Conservation (phyloP, 2,329 filamentous ascomycete species). For the Fusarium nanum region DNA sequence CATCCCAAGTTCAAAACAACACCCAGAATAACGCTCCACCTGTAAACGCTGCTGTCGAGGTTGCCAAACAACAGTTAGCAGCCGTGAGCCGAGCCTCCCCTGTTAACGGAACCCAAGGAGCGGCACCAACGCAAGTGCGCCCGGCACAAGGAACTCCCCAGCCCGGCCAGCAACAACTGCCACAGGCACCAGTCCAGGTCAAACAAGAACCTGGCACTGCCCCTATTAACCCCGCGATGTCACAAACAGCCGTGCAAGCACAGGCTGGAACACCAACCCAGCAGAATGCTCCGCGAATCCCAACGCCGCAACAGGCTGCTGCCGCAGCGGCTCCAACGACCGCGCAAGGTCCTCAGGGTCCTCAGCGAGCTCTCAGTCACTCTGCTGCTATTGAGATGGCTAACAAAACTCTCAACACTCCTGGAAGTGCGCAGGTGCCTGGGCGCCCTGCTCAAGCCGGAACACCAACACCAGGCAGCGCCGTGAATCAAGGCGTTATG, state of each 20-base stretch:
- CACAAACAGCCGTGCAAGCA: constrained; percentile 53
- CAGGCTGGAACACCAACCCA: constrained; percentile 62
- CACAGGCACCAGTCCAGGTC: constrained; percentile 40
- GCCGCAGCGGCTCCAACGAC: constrained; percentile 54
- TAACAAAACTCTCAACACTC: constrained; percentile 55
- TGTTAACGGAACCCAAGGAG: constrained; percentile 45
- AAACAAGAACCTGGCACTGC: constrained; percentile 54
- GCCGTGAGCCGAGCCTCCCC: constrained; percentile 47
- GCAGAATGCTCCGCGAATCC: constrained; percentile 60
- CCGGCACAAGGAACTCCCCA: constrained; percentile 44
- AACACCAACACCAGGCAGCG: constrained; percentile 47
- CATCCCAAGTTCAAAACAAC: constrained; percentile 42
- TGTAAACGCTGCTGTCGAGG: constrained; percentile 59
- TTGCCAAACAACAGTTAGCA: constrained; percentile 56
- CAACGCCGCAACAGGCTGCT: constrained; percentile 63
- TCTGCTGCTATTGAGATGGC: constrained; percentile 62
- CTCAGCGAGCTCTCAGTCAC: constrained; percentile 60
- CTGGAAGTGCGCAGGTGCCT: constrained; percentile 48
- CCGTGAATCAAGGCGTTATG: constrained; percentile 50
- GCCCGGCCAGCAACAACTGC: constrained; percentile 38
- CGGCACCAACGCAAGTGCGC: constrained; percentile 46
- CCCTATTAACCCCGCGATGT: constrained; percentile 62
- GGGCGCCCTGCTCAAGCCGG: constrained; percentile 49
- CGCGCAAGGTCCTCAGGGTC: constrained; percentile 53
- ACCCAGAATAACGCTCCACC: constrained; percentile 50